Base-by-base conservation (phyloP, 1,284 basidiomycete genomes). In the Exobasidium cylindrosporum region DNA sequence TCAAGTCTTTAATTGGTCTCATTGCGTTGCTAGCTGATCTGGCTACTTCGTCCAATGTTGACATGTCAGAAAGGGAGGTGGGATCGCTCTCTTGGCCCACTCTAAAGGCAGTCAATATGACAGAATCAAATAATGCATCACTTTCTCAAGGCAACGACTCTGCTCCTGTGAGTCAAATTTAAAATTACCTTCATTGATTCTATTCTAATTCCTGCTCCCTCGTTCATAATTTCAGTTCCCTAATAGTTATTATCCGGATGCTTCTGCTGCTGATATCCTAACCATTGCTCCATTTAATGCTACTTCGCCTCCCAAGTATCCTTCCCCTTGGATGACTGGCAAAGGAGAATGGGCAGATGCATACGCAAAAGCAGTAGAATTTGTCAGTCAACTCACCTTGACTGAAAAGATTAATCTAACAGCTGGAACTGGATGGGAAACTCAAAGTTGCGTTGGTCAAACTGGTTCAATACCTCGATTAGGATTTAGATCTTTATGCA, bases 401-500 rank as follows among this genome's bases (percentile, higher is more conserved):
- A 80, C 82, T 59, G 83, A 84, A 61, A 83, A 83, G 59, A 82
- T 82, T 60, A 70, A 74, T 44, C 68, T 84, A 44, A 82, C 81
- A 3, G 83, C 83, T 4, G 83, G 76, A 24, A 50, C 61, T n/a
- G 60, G 58, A 26, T 82, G 84, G 66, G 69, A 29, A 50, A 54
- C 30, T 47, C 74, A 75, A 5, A 68, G 44, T 17, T 78, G 74
- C 46, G 74, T 74, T 1, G 76, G 75, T 23, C 71, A 74, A 66
- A 76, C 68, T 21, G 57, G 59, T 3, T 55, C 70, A 46, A 84
- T 90, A 50, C 82, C 85, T 0, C 82, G 83, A 1, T 85, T 87
- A 62, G 82, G 83, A 45, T 90, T 88, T 80, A 83, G 84, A 0
- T 88, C 88, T 0, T 58, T 90, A 28, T 91, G 89, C 75, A 81